Base-by-base conservation (phyloP, 306 rosid species). In the Adenanthera pavonina region DNA sequence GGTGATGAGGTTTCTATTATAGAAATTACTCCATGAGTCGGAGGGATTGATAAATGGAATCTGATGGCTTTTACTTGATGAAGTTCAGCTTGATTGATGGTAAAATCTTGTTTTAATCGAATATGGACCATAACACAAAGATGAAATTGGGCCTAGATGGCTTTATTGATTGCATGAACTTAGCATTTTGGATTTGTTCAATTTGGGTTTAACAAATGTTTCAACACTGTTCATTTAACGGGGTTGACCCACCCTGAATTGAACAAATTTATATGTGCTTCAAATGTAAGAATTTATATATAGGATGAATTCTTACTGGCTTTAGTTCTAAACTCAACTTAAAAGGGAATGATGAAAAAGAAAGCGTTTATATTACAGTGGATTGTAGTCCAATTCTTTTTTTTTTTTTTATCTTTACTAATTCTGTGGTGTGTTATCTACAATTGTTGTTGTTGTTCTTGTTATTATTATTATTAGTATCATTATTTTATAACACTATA, bases 141-240 rank as follows among this genome's bases (percentile, higher is more conserved):
- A 25, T 47, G 9, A 15, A 47, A 70, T 2, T n/a, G 3, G n/a
- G 16, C n/a, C 33, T 12, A 72, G 74, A 43, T 73, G 10, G 72
- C 20, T 83, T 66, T 47, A 25, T 25, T 25, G 30, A 25, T 25
- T 1, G 43, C 43, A 40, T 3, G 43, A 40, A 0, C 43, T 40
- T 40, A 40, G 4, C 35, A 10, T 60, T 60, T 60, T 60, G 66
- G 33, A 25, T 60, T 30, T 65, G 46, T 34, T 10, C 38, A 65
- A 41, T 74, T 34, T 49, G 7, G 61, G 75, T 72, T 82, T 61
- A 71, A 49, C 51, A 41, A 73, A 16, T 66, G 66, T 25, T 30
- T 60, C 38, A 9, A 25, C 36, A 60, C 66, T 8, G 66, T 46
- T 1, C 38, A 60, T 12, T 60, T 5, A 60, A 60, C 2, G 66